phyloP scores from a whole-genome alignment of 495 filamentous ascomycete genomes.

The Lepraria neglecta region DNA sequence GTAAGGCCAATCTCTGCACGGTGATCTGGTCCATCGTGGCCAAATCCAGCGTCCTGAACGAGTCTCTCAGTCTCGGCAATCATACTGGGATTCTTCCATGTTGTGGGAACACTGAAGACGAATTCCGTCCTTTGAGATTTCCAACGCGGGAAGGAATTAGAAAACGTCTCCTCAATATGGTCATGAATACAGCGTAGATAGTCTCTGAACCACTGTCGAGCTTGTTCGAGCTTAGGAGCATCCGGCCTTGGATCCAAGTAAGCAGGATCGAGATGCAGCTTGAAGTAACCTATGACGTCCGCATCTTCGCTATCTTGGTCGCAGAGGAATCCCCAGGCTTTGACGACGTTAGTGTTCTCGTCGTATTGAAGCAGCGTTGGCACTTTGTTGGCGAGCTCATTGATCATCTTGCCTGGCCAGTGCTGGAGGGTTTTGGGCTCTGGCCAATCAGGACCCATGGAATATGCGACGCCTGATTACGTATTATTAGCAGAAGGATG shows the following conservation, averaged over 20 bases:
- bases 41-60: conserved; percentile 47
- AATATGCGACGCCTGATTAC: conserved; percentile 49
- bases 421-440: conserved; percentile 51
- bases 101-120: conserved; percentile 62
- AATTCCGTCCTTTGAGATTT: conserved; percentile 50
- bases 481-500: conserved; percentile 12
- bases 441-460: conserved; percentile 39
- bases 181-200: conserved; percentile 50
- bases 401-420: conserved; percentile 51
- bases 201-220: conserved; percentile 50
- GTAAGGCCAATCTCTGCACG: conserved; percentile 55
- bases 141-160: conserved; percentile 42
- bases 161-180: conserved; percentile 46
- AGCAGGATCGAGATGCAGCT: conserved; percentile 50
- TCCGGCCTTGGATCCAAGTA: conserved; percentile 33
- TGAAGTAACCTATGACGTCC: conserved; percentile 52
- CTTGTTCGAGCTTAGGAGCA: conserved; percentile 39
- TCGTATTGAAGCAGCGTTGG: conserved; percentile 51
- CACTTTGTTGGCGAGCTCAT: conserved; percentile 54
- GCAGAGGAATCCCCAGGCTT: conserved; percentile 53
- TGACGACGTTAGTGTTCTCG: conserved; percentile 34
- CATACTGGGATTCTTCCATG: conserved; percentile 54
- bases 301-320: conserved; percentile 40
- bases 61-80: conserved; percentile 51
- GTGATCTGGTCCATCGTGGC: conserved; percentile 39